Conservation (phyloP, 306 rosid genomes). For the Rubus idaeus region DNA sequence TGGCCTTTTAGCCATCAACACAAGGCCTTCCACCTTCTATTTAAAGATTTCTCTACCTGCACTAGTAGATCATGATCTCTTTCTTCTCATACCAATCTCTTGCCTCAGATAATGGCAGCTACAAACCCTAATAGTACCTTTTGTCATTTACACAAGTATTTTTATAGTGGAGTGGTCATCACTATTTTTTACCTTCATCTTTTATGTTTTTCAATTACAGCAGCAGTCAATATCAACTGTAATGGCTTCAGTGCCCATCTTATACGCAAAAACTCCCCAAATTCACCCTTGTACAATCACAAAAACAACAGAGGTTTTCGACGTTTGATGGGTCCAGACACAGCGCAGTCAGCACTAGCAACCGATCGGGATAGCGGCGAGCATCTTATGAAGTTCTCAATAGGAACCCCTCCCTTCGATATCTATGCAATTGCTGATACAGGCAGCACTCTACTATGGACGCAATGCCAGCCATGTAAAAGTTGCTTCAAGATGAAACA, state of each 20-base stretch:
- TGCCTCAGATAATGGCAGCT: neutral
- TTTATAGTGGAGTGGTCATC: neutral
- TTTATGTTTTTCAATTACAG: conserved; percentile 23
- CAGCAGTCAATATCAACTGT: conserved; percentile 8
- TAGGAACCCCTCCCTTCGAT: conserved; percentile 57
- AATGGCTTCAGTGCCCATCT: conserved; percentile 35
- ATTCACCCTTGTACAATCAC: conserved; percentile 30
- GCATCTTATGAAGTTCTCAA: conserved; percentile 49
- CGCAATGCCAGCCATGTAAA: conserved; percentile 48
- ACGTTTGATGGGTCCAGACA: neutral
- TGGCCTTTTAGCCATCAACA: neutral
- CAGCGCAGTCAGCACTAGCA: neutral
- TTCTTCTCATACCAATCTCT: neutral
- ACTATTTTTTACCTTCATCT: conserved; percentile 15
- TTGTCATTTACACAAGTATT: neutral
- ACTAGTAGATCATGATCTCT: neutral
- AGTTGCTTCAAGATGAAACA: conserved; percentile 38
- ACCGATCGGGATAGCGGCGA: conserved; percentile 28
- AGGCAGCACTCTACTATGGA: conserved; percentile 56
- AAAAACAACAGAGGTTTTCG: neutral
- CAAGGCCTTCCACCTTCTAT: neutral
- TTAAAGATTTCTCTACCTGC: neutral
- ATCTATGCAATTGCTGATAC: conserved; percentile 56
- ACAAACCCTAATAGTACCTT: neutral
- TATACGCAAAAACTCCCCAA: conserved; percentile 29